phyloP scores from a whole-genome alignment of 306 rosid genomes.

The Acacia crassicarpa region DNA sequence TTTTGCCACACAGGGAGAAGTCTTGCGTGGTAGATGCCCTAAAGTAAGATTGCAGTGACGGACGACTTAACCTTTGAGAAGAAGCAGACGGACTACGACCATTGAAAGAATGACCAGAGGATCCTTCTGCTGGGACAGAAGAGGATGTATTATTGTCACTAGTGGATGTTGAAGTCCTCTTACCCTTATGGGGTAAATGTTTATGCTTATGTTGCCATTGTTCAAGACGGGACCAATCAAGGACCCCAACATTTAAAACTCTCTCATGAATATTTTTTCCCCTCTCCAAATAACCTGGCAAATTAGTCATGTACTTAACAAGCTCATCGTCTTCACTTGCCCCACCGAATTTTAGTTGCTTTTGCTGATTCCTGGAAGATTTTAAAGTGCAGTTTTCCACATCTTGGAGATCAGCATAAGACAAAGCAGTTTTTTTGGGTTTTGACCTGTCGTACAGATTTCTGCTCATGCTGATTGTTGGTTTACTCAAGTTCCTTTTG shows the following conservation, averaged over 20 bases:
- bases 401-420: slow-evolving; percentile 43
- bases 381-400: slow-evolving; percentile 34
- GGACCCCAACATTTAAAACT: slow-evolving; percentile 87
- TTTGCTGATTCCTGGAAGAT: slow-evolving; percentile 38
- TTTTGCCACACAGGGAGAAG: slow-evolving; percentile 36
- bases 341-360: slow-evolving; percentile 37
- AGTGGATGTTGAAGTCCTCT: slow-evolving; percentile 47
- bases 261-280: slow-evolving; percentile 65
- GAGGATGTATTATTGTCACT: slow-evolving; percentile 59
- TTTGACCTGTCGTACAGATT: slow-evolving; percentile 44
- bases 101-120: slow-evolving; percentile 51
- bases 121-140: slow-evolving; percentile 53
- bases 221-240: slow-evolving; percentile 85
- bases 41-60: slow-evolving; percentile 63
- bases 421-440: slow-evolving; percentile 37
- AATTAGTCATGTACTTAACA: slow-evolving; percentile 67
- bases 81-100: slow-evolving; percentile 58
- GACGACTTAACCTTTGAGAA: slow-evolving; percentile 41
- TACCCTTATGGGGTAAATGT: slow-evolving; percentile 43
- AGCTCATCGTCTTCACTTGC: slow-evolving; percentile 57
- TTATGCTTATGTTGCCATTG: slow-evolving; percentile 66
- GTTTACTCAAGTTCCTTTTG: slow-evolving; percentile 28
- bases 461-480: slow-evolving; percentile 34
- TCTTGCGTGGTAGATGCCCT: slow-evolving; percentile 43
- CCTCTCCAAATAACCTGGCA: slow-evolving; percentile 72